phyloP scores from a whole-genome alignment of 108 stramenopile species.

The Nannochloropsis gaditana region DNA sequence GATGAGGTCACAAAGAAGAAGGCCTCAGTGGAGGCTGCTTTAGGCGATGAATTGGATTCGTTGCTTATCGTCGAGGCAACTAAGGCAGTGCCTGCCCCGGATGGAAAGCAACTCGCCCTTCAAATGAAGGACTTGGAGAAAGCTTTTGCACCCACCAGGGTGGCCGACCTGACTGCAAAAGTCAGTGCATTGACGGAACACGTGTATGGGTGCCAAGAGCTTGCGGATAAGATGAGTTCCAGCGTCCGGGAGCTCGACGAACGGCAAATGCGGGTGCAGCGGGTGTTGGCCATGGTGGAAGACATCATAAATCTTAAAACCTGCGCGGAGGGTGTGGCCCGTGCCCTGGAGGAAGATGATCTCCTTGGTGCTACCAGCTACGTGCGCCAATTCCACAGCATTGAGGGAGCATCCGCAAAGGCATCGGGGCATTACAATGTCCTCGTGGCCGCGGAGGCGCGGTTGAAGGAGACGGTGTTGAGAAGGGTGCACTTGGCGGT shows the following conservation, averaged over 20 bases:
- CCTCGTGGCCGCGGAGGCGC: constrained; percentile 28
- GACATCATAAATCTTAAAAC: constrained; percentile 45
- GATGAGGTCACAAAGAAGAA: background rate
- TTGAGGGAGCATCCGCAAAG: constrained; percentile 38
- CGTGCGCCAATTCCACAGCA: constrained; percentile 38
- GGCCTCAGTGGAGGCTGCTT: background rate
- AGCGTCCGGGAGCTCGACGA: constrained; percentile 41
- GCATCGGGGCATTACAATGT: constrained; percentile 26
- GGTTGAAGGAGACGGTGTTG: constrained; percentile 39
- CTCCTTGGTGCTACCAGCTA: constrained; percentile 33
- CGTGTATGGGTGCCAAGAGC: constrained; percentile 29
- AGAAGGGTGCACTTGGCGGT: constrained; percentile 36
- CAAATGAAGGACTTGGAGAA: background rate
- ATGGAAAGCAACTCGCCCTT: background rate
- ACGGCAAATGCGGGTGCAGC: constrained; percentile 48
- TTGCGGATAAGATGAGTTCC: constrained; percentile 41
- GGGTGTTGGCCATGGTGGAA: constrained; percentile 38
- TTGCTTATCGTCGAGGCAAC: background rate
- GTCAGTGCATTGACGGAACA: background rate
- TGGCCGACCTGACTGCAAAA: background rate
- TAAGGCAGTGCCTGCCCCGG: constrained; percentile 2
- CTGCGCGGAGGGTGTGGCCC: constrained; percentile 41
- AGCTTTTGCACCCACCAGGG: background rate
- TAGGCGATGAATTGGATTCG: background rate
- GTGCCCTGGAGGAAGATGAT: constrained; percentile 38